Evolutionary conservation across 1,284 basidiomycete species (phyloP), one percentile per base, ranked within the genome.

Genomic region (Taiwanofungus camphoratus): DNA sequence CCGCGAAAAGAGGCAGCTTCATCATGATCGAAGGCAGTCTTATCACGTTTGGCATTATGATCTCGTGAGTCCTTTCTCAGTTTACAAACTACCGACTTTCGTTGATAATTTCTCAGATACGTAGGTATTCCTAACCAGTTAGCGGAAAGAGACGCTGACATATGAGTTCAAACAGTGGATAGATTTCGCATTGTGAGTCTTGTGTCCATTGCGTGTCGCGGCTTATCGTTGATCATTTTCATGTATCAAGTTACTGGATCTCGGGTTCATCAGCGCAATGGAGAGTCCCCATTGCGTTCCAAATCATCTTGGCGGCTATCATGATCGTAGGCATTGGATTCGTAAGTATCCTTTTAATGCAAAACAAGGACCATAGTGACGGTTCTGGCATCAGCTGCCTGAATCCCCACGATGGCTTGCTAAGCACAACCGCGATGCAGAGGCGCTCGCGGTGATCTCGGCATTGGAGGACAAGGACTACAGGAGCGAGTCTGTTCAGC

Each of bases 361-460:
- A 7, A 7, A 8, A 7, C 26, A 27, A 27, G 8, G 26, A 7
- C 26, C 7, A 7, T 8, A 13, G 26, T 27, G 8, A 13, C 13
- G 26, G 13, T 27, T 13, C 7, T 27, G 8, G 26, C 13, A 22
- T 4, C 46, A 77, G 74, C 68, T 86, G 21, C 82, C 82, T 30
- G 84, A 87, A 58, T 84, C 81, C 8, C 84, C 83, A 9, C 70
- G 84, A 60, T 87, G 78, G 82, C 73, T 86, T 13, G 63, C 82
- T 27, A 80, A 78, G 57, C 70, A 75, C 35, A 77, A 77, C 12
- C 70, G 76, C 30, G 65, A 76, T 39, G 74, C 74, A 2, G 76
- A 85, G 51, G 83, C 84, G 0, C 65, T 77, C 36, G 71, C 74
- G 3, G 79, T 86, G 29, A 77, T 87, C 41, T 74, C 77, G 16